phyloP scores from a whole-genome alignment of 257 asterid species.

The Salvia hispanica region DNA sequence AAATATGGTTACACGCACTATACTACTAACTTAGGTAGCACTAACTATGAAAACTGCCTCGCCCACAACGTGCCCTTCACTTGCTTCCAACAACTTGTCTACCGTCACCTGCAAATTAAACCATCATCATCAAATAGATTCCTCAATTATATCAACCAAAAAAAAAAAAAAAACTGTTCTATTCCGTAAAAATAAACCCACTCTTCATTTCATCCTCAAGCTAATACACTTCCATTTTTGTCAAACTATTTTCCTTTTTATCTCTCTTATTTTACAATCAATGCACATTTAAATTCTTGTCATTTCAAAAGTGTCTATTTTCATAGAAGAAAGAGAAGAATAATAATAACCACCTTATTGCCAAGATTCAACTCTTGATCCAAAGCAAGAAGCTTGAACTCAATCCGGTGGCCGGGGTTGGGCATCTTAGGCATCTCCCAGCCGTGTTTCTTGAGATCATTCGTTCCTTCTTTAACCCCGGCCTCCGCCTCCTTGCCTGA shows the following conservation, averaged over 20 bases:
- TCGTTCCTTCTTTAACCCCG: constrained; percentile 61
- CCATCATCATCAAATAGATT: no score
- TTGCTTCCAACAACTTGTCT: constrained; percentile 73
- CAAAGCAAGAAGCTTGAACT: constrained; percentile 75
- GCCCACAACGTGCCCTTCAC: constrained; percentile 76
- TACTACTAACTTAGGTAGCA: constrained; percentile 18
- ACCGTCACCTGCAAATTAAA: constrained; percentile 70
- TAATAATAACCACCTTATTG: constrained; percentile 54
- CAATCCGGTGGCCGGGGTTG: constrained; percentile 63
- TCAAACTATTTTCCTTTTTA: no score
- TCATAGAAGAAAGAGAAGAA: no score
- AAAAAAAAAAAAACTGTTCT: no score
- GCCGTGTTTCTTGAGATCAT: constrained; percentile 64
- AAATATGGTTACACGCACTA: no score
- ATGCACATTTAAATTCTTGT: no score
- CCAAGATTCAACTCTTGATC: constrained; percentile 66
- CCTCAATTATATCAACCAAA: no score
- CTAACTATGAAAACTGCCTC: constrained; percentile 67
- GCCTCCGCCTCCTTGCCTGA: constrained; percentile 56
- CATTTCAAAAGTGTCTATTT: no score
- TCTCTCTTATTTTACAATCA: no score
- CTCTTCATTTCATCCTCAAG: no score
- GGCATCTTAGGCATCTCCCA: constrained; percentile 77
- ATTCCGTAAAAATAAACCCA: not conserved
- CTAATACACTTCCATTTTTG: no score